These are phyloP conservation scores for Erodium texanum DNA, from an alignment of 441 rosid species.

Conservation along the genomic window DNA sequence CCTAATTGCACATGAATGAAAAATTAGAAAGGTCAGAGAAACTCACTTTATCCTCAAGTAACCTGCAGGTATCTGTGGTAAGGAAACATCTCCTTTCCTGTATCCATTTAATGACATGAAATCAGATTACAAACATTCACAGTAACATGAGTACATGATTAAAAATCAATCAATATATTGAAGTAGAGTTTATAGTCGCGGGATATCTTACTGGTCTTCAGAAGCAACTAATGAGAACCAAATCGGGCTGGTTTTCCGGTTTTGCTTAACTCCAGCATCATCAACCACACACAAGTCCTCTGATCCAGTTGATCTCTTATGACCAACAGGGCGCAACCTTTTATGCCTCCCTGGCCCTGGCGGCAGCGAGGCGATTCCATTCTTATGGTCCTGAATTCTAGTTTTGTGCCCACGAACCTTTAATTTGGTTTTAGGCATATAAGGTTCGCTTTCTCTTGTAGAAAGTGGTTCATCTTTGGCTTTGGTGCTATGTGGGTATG, in stretches of 20 bases:
- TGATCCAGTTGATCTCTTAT: slow-evolving; percentile 32
- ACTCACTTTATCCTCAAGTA: slow-evolving; percentile 78
- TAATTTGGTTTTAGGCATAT: slow-evolving; percentile 28
- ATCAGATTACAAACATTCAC: neutral
- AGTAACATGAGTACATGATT: neutral
- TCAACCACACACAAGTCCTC: slow-evolving; percentile 33
- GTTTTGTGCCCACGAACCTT: slow-evolving; percentile 35
- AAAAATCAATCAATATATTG: neutral
- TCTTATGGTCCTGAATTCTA: slow-evolving; percentile 35
- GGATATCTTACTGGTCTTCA: slow-evolving; percentile 50
- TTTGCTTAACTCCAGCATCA: slow-evolving; percentile 29
- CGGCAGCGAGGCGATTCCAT: slow-evolving; percentile 24
- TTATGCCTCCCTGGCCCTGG: slow-evolving; percentile 41
- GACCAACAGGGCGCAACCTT: slow-evolving; percentile 34
- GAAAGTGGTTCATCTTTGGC: slow-evolving; percentile 23
- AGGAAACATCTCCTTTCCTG: slow-evolving; percentile 52
- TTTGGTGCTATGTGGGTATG: no score
- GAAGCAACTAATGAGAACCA: slow-evolving; percentile 65
- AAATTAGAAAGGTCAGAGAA: slow-evolving; percentile 11
- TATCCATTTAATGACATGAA: slow-evolving; percentile 21
- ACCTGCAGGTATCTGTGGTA: slow-evolving; percentile 59
- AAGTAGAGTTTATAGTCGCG: neutral
- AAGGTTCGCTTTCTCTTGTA: slow-evolving; percentile 24
- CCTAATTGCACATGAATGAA: neutral
- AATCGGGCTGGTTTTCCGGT: slow-evolving; percentile 39